Conservation (phyloP, 352 stramenopile genomes). For the Phytophthora citricola region DNA sequence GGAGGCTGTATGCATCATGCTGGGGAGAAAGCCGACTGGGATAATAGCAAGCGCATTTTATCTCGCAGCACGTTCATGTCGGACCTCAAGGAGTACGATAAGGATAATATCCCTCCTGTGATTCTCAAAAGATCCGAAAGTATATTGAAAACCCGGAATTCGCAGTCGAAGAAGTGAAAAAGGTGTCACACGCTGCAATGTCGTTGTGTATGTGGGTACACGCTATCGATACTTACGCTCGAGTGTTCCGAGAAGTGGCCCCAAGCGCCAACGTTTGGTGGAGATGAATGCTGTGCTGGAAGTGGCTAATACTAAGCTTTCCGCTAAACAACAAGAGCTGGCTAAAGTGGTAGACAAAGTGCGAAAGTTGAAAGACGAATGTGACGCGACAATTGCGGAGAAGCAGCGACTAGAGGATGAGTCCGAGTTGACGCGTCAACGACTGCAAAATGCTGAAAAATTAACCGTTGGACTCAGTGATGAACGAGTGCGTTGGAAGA, state of each 20-base stretch:
- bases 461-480: constrained; percentile 73
- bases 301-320: constrained; percentile 74
- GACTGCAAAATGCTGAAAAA: constrained; percentile 66
- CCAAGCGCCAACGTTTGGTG: constrained; percentile 70
- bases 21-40: constrained; percentile 87
- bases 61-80: constrained; percentile 77
- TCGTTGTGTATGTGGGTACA: constrained; percentile 92
- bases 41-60: constrained; percentile 83
- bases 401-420: constrained; percentile 77
- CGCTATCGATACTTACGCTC: constrained; percentile 83
- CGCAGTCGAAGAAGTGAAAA: constrained; percentile 82
- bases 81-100: constrained; percentile 90
- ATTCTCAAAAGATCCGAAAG: constrained; percentile 82
- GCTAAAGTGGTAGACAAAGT: constrained; percentile 61
- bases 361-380: constrained; percentile 62
- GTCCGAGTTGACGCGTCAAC: constrained; percentile 61
- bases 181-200: constrained; percentile 81
- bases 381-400: constrained; percentile 61
- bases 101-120: constrained; percentile 67
- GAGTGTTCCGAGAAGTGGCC: constrained; percentile 75
- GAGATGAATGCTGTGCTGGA: constrained; percentile 83
- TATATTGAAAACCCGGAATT: constrained; percentile 90
- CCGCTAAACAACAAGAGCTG: constrained; percentile 73
- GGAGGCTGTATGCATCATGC: constrained; percentile 90
- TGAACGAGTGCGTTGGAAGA: constrained; percentile 74